Evolutionary conservation across 768 basidiomycete genomes (phyloP).

Genomic region (Collybia sordida): DNA sequence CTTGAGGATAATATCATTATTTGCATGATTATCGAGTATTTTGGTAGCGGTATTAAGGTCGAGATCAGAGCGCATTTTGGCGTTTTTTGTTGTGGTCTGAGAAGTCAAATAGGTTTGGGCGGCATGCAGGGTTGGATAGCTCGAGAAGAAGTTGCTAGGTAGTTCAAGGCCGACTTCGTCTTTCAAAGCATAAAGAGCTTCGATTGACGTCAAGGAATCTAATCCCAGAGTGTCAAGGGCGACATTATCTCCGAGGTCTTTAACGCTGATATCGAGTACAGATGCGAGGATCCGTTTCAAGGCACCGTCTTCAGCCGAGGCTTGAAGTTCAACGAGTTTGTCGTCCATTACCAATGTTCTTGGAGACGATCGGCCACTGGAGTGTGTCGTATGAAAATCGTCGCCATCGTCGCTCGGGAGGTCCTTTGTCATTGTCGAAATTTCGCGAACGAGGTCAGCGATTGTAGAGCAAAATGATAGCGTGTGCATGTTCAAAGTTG

Average conservation of each 20-base stretch:
- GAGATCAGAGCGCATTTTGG: neutral
- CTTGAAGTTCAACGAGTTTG: conserved; percentile 16
- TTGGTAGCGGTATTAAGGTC: neutral
- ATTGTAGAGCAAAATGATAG: conserved; percentile 35
- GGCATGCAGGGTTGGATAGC: conserved; percentile 37
- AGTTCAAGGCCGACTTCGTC: conserved; percentile 39
- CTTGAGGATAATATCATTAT: conserved; percentile 10
- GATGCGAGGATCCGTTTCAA: conserved; percentile 41
- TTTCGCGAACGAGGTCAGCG: conserved; percentile 31
- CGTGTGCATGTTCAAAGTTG: conserved; percentile 25
- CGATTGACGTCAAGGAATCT: conserved; percentile 66
- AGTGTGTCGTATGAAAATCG: conserved; percentile 11
- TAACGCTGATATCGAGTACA: conserved; percentile 42
- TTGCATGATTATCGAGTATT: neutral
- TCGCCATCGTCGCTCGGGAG: neutral
- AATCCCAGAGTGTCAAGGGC: conserved; percentile 55
- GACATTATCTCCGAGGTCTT: conserved; percentile 40
- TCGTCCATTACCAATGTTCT: conserved; percentile 41
- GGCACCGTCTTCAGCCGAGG: conserved; percentile 21
- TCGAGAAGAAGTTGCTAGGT: conserved; percentile 42
- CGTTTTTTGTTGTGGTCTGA: neutral
- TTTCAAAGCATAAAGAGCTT: conserved; percentile 50
- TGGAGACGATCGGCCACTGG: conserved; percentile 29
- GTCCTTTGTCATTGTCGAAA: conserved; percentile 16
- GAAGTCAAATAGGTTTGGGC: conserved; percentile 29